Evolutionary conservation across 2,329 filamentous ascomycete genomes (phyloP), one percentile per base, ranked within the genome.

Genomic region (Daldinia eschscholtzii): DNA sequence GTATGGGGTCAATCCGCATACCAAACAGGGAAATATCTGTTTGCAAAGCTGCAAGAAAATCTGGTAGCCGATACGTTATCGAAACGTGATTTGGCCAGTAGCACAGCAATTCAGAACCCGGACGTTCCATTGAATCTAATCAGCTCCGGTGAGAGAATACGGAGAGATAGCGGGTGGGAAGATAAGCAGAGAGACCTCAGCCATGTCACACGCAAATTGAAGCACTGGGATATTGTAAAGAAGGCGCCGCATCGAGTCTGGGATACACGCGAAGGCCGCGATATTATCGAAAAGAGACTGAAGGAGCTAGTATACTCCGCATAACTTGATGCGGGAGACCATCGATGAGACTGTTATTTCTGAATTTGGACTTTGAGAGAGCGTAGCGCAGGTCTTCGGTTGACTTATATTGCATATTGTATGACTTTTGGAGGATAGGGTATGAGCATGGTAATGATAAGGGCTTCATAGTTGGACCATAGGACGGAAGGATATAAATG

Each of bases 11-110:
- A 89, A 50, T 89, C 90, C 4, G 89, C 93, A 0, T 91, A 93
- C 76, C 93, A 97, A 80, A 86, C 86, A 26, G 93, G 92, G 68
- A 97, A 94, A 79, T 91, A 88, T 78, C 91, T 98, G 79, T 97
- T 97, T 79, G 92, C 94, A 4, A 93, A 94, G 80, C 85, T 99
- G 63, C 96, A 99, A 81, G 96, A 99, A 82, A 95, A 91, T 72
- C 85, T 98, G 0, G 93, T 98, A 35, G 94, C 94, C 0, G 88
- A 90, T 72, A 93, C 92, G 0, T 88, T 98, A 73, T 93, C 93
- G 13, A 91, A 90, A 79, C 92, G 92, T 37, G 96, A 99, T 76
- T 89, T 97, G 18, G 83, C 86, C 50, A 92, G 90, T 66, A 93
- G 93, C 65, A 86, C 92, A 23, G 90, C 91, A 53, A 96, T 98